Conservation (phyloP, 805 yeast genomes). For the Zygosaccharomyces bisporus region DNA sequence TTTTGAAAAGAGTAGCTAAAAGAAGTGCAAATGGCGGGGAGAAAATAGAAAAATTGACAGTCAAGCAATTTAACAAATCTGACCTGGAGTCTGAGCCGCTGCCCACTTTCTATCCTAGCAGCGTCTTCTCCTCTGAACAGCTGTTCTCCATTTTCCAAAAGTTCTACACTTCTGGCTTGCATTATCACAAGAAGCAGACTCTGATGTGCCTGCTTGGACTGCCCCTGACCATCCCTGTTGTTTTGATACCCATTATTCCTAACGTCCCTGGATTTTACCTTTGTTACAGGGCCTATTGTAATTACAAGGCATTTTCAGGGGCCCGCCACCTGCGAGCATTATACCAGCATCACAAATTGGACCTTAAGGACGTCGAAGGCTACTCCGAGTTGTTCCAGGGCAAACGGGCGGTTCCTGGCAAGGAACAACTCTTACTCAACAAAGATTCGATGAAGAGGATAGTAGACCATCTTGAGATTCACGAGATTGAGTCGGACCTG, state of each 20-base stretch:
- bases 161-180: constrained; percentile 44
- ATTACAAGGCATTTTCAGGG: constrained; percentile 73
- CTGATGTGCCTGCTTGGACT: constrained; percentile 52
- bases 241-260: constrained; percentile 80
- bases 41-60: constrained; percentile 17
- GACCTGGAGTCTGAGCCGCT: constrained; percentile 30
- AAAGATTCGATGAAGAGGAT: constrained; percentile 46
- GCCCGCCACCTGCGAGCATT: constrained; percentile 62
- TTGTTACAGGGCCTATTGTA: constrained; percentile 77
- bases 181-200: constrained; percentile 55
- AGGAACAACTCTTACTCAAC: constrained; percentile 40
- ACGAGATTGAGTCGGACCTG: constrained; percentile 44
- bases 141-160: constrained; percentile 40
- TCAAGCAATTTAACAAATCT: constrained; percentile 17
- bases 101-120: constrained; percentile 51
- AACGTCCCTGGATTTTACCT: constrained; percentile 89
- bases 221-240: constrained; percentile 78
- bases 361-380: constrained; percentile 35
- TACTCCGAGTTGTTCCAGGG: constrained; percentile 25
- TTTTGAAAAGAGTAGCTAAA: constrained; percentile 37
- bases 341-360: constrained; percentile 38
- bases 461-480: constrained; percentile 44
- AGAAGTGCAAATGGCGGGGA: constrained; percentile 12
- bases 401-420: constrained; percentile 14
- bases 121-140: constrained; percentile 30